phyloP scores from a whole-genome alignment of 2,329 filamentous ascomycete species.

The Alternaria rosae region DNA sequence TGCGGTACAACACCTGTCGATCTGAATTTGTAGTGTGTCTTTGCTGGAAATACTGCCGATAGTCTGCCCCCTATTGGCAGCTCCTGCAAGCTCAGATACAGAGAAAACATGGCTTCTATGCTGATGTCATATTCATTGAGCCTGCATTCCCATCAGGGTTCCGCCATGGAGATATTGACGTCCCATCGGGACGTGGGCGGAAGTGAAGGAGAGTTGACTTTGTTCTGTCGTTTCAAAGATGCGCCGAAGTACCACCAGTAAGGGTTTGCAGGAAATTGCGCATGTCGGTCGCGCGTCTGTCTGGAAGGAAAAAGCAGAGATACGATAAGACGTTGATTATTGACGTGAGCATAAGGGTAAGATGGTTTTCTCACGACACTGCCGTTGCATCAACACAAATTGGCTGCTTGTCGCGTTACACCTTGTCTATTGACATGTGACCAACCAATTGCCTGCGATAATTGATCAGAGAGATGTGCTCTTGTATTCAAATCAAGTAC shows the following conservation, averaged over 20 bases:
- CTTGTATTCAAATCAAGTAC: neutral
- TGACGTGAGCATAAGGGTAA: neutral
- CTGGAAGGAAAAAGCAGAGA: neutral
- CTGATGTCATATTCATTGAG: neutral
- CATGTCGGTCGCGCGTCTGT: slow-evolving; percentile 2
- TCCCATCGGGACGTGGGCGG: neutral
- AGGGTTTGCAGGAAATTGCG: slow-evolving; percentile 9
- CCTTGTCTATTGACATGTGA: neutral
- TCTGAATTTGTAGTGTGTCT: neutral
- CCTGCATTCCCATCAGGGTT: neutral
- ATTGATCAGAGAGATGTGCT: neutral
- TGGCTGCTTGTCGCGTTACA: neutral
- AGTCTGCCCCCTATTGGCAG: neutral
- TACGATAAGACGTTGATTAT: neutral
- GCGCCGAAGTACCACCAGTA: neutral
- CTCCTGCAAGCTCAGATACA: neutral
- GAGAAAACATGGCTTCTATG: neutral
- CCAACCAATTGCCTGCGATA: neutral
- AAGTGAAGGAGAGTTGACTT: neutral
- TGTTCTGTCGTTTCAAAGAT: slow-evolving; percentile 3
- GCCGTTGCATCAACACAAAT: neutral
- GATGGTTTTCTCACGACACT: neutral
- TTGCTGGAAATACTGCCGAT: neutral
- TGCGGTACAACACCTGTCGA: neutral
- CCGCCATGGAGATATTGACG: neutral